phyloP scores from a whole-genome alignment of 1,139 yeast species.

The Pneumocystis sp. region DNA sequence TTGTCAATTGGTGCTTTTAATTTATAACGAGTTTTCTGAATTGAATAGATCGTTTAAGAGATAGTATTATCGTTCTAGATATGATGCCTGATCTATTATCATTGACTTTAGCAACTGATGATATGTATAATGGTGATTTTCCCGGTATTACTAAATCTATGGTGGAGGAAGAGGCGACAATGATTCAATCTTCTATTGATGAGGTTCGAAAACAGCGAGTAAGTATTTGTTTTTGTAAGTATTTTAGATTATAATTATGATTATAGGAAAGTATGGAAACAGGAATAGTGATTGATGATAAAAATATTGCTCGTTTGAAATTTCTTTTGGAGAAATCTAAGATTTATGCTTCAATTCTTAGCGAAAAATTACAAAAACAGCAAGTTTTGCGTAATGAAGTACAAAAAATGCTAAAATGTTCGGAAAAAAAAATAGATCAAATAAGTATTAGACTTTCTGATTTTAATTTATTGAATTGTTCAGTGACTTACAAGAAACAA shows the following conservation, averaged over 20 bases:
- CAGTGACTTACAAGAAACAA: constrained; percentile 15
- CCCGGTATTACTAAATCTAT: background rate
- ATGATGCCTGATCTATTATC: background rate
- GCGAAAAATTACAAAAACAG: constrained; percentile 44
- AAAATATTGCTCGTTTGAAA: constrained; percentile 32
- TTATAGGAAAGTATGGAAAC: background rate
- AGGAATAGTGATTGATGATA: background rate
- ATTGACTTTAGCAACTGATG: background rate
- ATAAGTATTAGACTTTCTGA: background rate
- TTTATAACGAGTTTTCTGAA: background rate
- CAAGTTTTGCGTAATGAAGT: constrained; percentile 32
- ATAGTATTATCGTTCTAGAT: background rate
- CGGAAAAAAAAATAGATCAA: constrained; percentile 5
- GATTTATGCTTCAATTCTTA: constrained; percentile 66
- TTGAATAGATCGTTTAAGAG: background rate
- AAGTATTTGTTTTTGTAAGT: background rate
- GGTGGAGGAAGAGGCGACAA: background rate
- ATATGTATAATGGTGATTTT: background rate
- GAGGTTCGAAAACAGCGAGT: background rate
- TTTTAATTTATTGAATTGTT: constrained; percentile 1
- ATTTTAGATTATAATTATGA: background rate
- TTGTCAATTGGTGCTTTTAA: background rate
- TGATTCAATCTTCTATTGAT: background rate
- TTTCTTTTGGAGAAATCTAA: constrained; percentile 69
- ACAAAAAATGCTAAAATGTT: constrained; percentile 18